Evolutionary conservation across 192 early-diverging fungal species (phyloP).

Genomic region (Podochytrium sp.): DNA sequence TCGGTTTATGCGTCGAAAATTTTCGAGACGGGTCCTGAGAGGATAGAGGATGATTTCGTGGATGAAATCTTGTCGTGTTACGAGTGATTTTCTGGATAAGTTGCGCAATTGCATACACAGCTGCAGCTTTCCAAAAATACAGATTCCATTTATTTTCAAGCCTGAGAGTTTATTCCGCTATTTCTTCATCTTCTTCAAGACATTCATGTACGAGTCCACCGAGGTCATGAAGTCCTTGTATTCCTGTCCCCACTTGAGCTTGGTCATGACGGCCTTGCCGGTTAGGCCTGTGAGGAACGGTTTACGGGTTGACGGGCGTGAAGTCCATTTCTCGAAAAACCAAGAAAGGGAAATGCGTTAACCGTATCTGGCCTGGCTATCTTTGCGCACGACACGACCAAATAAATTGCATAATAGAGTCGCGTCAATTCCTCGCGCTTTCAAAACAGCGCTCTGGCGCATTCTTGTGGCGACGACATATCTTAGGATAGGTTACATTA

Average conservation of each 20-base stretch:
- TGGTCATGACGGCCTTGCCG: constrained; percentile 88
- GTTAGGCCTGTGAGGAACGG: constrained; percentile 93
- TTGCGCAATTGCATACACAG: constrained; percentile 14
- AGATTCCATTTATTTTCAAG: too few species aligned
- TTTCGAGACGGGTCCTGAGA: not conserved
- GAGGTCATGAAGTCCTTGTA: constrained; percentile 92
- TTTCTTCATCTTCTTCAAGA: too few species aligned
- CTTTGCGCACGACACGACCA: too few species aligned
- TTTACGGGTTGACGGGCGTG: constrained; percentile 94
- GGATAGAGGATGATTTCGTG: not conserved
- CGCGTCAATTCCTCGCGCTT: too few species aligned
- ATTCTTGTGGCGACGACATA: too few species aligned
- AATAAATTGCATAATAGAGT: too few species aligned
- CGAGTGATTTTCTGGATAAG: constrained; percentile 3
- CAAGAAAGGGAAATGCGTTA: too few species aligned
- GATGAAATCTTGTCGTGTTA: not conserved
- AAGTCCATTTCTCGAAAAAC: constrained; percentile 62
- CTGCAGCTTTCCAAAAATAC: too few species aligned
- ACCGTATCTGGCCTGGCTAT: too few species aligned
- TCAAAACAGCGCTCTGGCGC: too few species aligned
- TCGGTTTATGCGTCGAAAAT: too few species aligned
- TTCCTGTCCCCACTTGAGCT: constrained; percentile 98
- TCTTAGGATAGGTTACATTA: too few species aligned
- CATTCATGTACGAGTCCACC: constrained; percentile 98
- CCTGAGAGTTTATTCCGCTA: constrained; percentile 72